Conservation (phyloP, 305 asterid species). For the Plantago rigida region DNA sequence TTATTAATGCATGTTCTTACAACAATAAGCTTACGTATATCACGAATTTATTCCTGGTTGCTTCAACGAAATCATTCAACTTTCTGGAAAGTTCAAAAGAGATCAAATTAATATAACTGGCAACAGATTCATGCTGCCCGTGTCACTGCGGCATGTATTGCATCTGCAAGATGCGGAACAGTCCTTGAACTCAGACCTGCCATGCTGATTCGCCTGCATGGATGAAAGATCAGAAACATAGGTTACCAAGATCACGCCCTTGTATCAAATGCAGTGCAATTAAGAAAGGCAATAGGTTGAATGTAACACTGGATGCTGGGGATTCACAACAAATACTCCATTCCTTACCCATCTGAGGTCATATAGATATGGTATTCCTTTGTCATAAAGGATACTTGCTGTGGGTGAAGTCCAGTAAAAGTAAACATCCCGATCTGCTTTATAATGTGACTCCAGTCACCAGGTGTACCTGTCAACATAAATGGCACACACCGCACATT, state of each 20-base stretch:
- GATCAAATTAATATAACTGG: slow-evolving; percentile 1
- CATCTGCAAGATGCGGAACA: slow-evolving; percentile 87
- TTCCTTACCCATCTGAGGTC: slow-evolving; percentile 86
- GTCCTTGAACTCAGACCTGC: slow-evolving; percentile 90
- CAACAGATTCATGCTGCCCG: slow-evolving; percentile 29
- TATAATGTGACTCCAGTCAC: slow-evolving; percentile 98
- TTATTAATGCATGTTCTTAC: background rate
- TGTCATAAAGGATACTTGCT: slow-evolving; percentile 85
- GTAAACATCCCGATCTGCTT: slow-evolving; percentile 99
- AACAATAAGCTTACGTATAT: background rate
- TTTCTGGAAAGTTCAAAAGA: background rate
- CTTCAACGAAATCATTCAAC: background rate
- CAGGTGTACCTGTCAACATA: slow-evolving; percentile 74
- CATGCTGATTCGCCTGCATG: slow-evolving; percentile 91
- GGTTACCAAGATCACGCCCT: background rate
- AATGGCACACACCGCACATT: slow-evolving; percentile 1
- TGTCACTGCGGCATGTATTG: slow-evolving; percentile 87
- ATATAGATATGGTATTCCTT: slow-evolving; percentile 91
- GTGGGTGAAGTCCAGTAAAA: slow-evolving; percentile 71
- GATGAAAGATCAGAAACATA: slow-evolving; percentile 13
- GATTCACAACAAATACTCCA: slow-evolving; percentile 7
- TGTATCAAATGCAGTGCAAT: too few species aligned
- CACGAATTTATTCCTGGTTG: slow-evolving; percentile 26
- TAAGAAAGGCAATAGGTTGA: background rate
- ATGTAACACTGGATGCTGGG: background rate